These are phyloP conservation scores for Plasmopara muralis DNA, from an alignment of 352 stramenopile genomes.

Conservation along the genomic window DNA sequence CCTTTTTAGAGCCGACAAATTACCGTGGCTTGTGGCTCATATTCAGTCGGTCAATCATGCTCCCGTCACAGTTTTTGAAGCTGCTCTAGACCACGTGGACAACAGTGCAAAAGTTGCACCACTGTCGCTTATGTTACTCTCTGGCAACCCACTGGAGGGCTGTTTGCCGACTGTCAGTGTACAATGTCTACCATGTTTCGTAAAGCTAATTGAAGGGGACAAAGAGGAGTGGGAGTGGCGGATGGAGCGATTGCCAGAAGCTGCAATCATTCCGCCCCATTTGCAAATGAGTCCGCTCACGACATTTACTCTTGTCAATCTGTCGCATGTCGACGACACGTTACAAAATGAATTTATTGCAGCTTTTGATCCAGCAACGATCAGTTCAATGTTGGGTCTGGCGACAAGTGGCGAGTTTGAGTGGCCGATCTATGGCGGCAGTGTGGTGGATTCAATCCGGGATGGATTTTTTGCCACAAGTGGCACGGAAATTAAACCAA, in stretches of 20 bases:
- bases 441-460: constrained; percentile 42
- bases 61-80: constrained; percentile 41
- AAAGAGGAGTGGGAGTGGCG: constrained; percentile 74
- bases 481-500: constrained; percentile 24
- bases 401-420: constrained; percentile 47
- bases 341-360: constrained; percentile 44
- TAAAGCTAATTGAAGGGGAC: constrained; percentile 42
- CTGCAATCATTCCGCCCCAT: constrained; percentile 32
- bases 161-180: constrained; percentile 54
- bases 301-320: constrained; percentile 34
- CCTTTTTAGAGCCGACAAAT: constrained; percentile 48
- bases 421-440: constrained; percentile 66
- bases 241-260: constrained; percentile 26
- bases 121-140: constrained; percentile 57
- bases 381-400: constrained; percentile 30
- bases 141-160: constrained; percentile 67
- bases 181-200: constrained; percentile 55
- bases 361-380: constrained; percentile 31
- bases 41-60: constrained; percentile 45
- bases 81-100: constrained; percentile 52
- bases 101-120: constrained; percentile 40
- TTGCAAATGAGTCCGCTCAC: constrained; percentile 50
- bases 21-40: constrained; percentile 42
- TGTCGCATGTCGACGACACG: constrained; percentile 28
- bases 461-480: constrained; percentile 39